Base-by-base conservation (phyloP, 768 basidiomycete genomes). In the Nevesoporus exiguus region DNA sequence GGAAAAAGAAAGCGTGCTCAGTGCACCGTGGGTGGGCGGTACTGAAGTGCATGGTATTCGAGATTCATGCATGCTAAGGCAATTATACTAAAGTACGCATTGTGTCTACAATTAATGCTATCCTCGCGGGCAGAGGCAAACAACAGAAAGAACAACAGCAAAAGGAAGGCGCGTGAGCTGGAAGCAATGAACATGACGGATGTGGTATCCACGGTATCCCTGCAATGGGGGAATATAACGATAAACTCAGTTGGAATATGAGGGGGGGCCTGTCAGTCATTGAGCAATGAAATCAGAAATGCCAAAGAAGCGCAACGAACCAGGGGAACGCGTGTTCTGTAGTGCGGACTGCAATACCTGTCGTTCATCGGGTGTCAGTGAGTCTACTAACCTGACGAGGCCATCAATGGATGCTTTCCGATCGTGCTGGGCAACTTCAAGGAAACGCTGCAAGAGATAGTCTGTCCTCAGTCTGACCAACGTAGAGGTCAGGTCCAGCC, bases 361-460 rank as follows among this genome's bases (percentile, higher is more conserved):
- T 68, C 81, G 84, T 60, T 93, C 91, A 24, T 92, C 92, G 22
- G 82, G 80, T 0, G 82, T 80, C 55, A 95, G 77, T 34, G 77
- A 78, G 54, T 90, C 85, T n/a, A 85, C 81, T 11, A 93, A 73
- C 46, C 85, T 84, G 47, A 83, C 69, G 54, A 94, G 79, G 33
- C 90, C 85, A 56, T 86, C 84, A 56, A 94, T 69, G 1, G 88
- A 82, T 9, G 84, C 85, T 71, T 89, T 90, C 46, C 84, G 81
- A 67, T 94, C 88, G 61, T 85, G 84, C 57, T 85, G 83, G 13
- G 84, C 79, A 57, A 87, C 73, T 14, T 82, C 80, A 24, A 90
- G 72, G 72, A 94, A 75, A 50, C 80, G 78, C 46, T 81, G 79
- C 56, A 84, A 70, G 34, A 94, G 76, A 61, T 86, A 75, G 59